Evolutionary conservation across 2,329 filamentous ascomycete species (phyloP).

Genomic region (Diaporthe aspalathi): DNA sequence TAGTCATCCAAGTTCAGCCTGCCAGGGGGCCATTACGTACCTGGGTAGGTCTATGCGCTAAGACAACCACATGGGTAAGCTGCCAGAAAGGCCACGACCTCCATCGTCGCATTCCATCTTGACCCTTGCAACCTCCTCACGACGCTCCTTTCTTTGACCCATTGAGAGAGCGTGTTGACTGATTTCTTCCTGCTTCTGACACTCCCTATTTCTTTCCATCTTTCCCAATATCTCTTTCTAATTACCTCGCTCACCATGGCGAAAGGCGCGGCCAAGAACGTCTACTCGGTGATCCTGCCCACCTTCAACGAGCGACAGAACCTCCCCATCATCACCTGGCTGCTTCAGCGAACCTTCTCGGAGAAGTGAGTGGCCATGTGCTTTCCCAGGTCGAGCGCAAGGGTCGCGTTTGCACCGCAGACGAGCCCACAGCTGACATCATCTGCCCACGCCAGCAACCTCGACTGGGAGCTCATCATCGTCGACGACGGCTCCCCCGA

Average conservation of each 20-base stretch:
- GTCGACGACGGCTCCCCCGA: slow-evolving; percentile 98
- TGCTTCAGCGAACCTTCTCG: slow-evolving; percentile 91
- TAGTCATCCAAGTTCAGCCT: slow-evolving; percentile 9
- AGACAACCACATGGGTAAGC: slow-evolving; percentile 24
- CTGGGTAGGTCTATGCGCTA: slow-evolving; percentile 9
- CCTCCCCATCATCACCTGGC: slow-evolving; percentile 93
- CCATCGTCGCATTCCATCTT: slow-evolving; percentile 22
- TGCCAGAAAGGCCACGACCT: slow-evolving; percentile 34
- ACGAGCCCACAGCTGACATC: neutral
- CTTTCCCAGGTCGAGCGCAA: neutral
- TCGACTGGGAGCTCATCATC: slow-evolving; percentile 98
- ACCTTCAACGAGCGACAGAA: slow-evolving; percentile 99
- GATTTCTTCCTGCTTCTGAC: slow-evolving; percentile 36
- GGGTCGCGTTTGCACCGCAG: neutral
- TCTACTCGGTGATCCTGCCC: slow-evolving; percentile 96
- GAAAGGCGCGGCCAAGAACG: slow-evolving; percentile 65
- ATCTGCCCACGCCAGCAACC: slow-evolving; percentile 67
- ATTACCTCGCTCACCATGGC: slow-evolving; percentile 56
- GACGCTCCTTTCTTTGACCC: slow-evolving; percentile 33
- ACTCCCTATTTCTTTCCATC: slow-evolving; percentile 33
- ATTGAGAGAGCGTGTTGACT: slow-evolving; percentile 33
- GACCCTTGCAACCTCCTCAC: slow-evolving; percentile 30
- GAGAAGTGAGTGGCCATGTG: slow-evolving; percentile 72
- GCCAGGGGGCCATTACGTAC: neutral
- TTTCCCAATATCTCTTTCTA: slow-evolving; percentile 25